Evolutionary conservation across 2,329 filamentous ascomycete genomes (phyloP), one percentile per base, ranked within the genome.

Genomic region (Colletotrichum agaves): DNA sequence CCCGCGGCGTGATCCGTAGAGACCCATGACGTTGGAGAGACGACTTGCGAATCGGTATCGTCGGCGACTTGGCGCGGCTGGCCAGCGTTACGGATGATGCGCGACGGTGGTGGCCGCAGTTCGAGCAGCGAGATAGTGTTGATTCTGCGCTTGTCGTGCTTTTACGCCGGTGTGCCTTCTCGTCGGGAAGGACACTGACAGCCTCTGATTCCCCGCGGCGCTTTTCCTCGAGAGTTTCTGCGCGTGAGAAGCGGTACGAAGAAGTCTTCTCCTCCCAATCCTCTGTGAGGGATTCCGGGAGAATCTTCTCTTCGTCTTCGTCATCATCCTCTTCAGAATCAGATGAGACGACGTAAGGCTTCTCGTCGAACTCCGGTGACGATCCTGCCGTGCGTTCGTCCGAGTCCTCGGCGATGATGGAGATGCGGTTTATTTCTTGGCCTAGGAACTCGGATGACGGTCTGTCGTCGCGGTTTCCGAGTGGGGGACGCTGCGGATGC

Each of bases 391-490:
- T 52, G 47, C 27, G 47, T 19, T 44, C 27, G 35, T 62, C 58
- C 11, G 61, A 55, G 27, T 55, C 17, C 5, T 39, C 50, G 6
- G 35, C 55, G 17, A 55, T 15, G 5, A 68, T 55, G 19, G 47
- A 67, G 33, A 64, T 56, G 5, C 61, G 65, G 7, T n/a, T 19
- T 10, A 47, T 33, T 23, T 68, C 65, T 23, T 47, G 53, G 11
- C 65, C 65, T 23, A 68, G 47, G 10, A 60, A 49, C 12, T 65
- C 65, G 11, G 65, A 60, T 11, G 61, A 68, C 6, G 65, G 53
- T 5, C 58, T 33, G n/a, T 61, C 58, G 13, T 52, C 47, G 17
- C 61, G 41, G 23, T 31, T 43, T 0, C 17, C 65, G 15, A 60
- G 17, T 5, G 61, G 53, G 0, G 23, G 47, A 5, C 61, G 58